These are phyloP conservation scores for Cicer arietinum DNA, from an alignment of 306 rosid species.

Conservation along the genomic window DNA sequence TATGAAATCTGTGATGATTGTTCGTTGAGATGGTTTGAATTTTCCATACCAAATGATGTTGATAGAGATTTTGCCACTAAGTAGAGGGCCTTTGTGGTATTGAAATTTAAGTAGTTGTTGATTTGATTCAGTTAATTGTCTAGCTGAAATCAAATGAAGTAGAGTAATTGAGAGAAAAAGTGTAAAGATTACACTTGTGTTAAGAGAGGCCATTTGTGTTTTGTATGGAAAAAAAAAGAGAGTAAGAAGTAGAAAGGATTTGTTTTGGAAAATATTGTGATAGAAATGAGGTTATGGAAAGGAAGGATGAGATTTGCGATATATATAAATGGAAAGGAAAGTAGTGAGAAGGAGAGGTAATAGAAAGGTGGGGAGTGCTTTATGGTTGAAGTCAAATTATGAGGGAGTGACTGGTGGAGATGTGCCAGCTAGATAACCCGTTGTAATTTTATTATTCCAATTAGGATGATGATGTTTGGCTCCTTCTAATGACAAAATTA, in stretches of 20 bases:
- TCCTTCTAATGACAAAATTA: not conserved
- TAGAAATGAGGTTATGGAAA: not conserved
- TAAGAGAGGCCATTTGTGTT: constrained; percentile 41
- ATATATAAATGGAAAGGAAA: constrained; percentile 19
- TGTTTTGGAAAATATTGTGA: not conserved
- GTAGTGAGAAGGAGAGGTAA: not conserved
- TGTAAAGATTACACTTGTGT: not conserved
- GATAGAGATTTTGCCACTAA: constrained; percentile 47
- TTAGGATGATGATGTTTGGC: not conserved
- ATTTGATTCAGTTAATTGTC: constrained; percentile 37
- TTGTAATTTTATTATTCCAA: not conserved
- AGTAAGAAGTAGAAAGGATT: not conserved
- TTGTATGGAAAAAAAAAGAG: no score
- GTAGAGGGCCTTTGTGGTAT: constrained; percentile 53
- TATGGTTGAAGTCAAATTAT: constrained; percentile 18
- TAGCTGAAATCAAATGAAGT: constrained; percentile 38
- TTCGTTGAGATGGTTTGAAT: constrained; percentile 58
- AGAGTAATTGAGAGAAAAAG: constrained; percentile 37
- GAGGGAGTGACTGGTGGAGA: not conserved
- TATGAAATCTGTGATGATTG: constrained; percentile 54
- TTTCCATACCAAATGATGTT: constrained; percentile 61
- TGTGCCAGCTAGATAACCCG: constrained; percentile 37
- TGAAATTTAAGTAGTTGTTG: constrained; percentile 30
- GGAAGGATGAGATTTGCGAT: not conserved
- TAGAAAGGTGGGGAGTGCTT: not conserved